Evolutionary conservation across 2,329 filamentous ascomycete species (phyloP), one percentile per base, ranked within the genome.

Genomic region (Drechslerella dactyloides): DNA sequence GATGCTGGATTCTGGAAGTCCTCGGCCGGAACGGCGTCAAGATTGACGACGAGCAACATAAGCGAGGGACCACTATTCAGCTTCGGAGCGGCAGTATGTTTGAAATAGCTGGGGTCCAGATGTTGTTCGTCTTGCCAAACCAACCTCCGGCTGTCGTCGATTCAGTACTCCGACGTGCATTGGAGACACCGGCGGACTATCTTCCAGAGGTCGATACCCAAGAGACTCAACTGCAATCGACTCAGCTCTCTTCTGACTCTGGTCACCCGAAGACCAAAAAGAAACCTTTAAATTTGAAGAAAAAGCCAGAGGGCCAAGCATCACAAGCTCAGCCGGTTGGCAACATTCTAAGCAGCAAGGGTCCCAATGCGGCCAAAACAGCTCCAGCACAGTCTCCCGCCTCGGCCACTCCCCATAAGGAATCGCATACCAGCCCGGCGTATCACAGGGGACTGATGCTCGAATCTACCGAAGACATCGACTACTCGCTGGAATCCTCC

Each of bases 61-160:
- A 89, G 77, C 84, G 88, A 57, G 89, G 89, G 11, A 61, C 73
- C 23, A 74, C 65, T 3, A 72, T 74, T 53, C 79, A 81, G 30
- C 84, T 99, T 24, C 86, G 87, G 46, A 96, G 93, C 76, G 94
- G 94, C 66, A 89, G 93, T 78, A 91, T 97, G 48, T 88, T 99
- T 66, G 92, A 96, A 78, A 90, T 97, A 77, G 90, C 89, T 76
- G 90, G 90, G 59, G 90, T 94, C 0, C 93, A 99, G 82, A 99
- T 99, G 94, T 93, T 97, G 84, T 99, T 99, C 80, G 91, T 97
- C 53, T 86, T 96, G n/a, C 93, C 94, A 0, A 87, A 86, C 23
- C 88, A 90, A 24, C 63, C 74, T 13, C 73, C 74, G 17, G 58
- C 64, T 37, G 75, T 77, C 33, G 66, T 74, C 27, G 68, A 74